A percentile compares a stretch with the other conserved stretches of the same genome.
Conservation (phyloP, 2,329 filamentous ascomycete genomes). For the Claviceps capensis region DNA sequence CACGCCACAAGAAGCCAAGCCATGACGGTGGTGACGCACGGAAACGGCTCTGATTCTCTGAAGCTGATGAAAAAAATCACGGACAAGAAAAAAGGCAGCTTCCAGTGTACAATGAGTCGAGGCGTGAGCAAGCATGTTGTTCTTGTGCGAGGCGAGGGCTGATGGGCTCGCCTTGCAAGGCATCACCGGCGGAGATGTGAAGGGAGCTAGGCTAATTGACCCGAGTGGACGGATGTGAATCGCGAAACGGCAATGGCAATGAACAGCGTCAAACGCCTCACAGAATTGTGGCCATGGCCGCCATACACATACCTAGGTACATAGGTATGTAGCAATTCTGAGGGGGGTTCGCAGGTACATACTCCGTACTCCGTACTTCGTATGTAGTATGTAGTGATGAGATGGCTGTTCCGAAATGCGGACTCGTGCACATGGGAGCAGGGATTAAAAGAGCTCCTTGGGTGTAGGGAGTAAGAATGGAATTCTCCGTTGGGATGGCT, state of each 20-base stretch:
- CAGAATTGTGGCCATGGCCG: too few species aligned
- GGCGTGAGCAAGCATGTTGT: too few species aligned
- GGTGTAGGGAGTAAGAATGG: neutral
- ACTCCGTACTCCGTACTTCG: too few species aligned
- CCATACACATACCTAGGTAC: too few species aligned
- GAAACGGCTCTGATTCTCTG: neutral
- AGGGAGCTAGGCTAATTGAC: neutral
- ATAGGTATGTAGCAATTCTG: too few species aligned
- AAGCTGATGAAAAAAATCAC: neutral
- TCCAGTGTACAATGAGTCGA: neutral
- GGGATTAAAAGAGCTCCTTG: neutral
- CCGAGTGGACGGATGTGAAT: too few species aligned
- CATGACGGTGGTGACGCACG: neutral
- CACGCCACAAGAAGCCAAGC: neutral
- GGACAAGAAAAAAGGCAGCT: neutral
- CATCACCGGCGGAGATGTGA: neutral
- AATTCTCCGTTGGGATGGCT: neutral
- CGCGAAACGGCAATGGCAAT: too few species aligned
- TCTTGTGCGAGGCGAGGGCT: neutral
- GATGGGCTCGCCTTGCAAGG: neutral
- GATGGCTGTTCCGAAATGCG: neutral
- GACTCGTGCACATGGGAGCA: slow-evolving; percentile 4
- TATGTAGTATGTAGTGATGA: neutral
- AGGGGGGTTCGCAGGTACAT: neutral
- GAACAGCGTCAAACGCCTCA: too few species aligned